phyloP scores from a whole-genome alignment of 2,329 filamentous ascomycete genomes.

The Scedosporium apiospermum region DNA sequence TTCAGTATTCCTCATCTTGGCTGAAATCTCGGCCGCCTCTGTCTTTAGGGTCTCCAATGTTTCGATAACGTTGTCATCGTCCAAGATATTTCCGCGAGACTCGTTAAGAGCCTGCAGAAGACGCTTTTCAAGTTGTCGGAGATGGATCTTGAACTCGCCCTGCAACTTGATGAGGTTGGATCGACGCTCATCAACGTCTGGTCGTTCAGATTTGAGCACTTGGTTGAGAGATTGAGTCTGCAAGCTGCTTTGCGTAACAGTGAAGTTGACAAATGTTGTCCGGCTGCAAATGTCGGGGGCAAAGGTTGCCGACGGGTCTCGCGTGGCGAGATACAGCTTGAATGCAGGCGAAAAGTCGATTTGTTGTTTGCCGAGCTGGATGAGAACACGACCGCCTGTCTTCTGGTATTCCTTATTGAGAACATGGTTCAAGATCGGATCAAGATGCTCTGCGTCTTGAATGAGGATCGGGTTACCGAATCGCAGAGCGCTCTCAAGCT shows the following conservation, averaged over 20 bases:
- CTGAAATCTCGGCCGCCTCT: constrained; percentile 89
- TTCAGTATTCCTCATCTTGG: constrained; percentile 93
- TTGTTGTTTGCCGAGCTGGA: constrained; percentile 96
- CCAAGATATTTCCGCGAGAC: constrained; percentile 92
- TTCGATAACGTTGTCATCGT: constrained; percentile 97
- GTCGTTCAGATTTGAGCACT: constrained; percentile 92
- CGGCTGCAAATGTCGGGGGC: constrained; percentile 95
- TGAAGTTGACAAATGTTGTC: constrained; percentile 99
- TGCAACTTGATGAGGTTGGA: constrained; percentile 98
- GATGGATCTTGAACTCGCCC: constrained; percentile 97
- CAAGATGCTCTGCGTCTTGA: constrained; percentile 93
- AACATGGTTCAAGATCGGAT: constrained; percentile 95
- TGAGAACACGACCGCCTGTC: constrained; percentile 93
- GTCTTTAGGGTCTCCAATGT: constrained; percentile 97
- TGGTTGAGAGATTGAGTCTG: constrained; percentile 97
- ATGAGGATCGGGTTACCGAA: constrained; percentile 99
- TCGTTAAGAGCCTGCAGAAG: constrained; percentile 93
- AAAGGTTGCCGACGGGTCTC: constrained; percentile 92
- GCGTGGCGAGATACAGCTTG: constrained; percentile 87
- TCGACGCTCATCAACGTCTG: constrained; percentile 90
- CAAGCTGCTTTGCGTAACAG: constrained; percentile 95
- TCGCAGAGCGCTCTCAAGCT: constrained; percentile 89
- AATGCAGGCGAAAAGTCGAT: constrained; percentile 98
- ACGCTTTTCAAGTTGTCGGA: constrained; percentile 89
- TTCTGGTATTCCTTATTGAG: constrained; percentile 99